phyloP scores from a whole-genome alignment of 331 rosid genomes.

The Erythrophleum ivorense region DNA sequence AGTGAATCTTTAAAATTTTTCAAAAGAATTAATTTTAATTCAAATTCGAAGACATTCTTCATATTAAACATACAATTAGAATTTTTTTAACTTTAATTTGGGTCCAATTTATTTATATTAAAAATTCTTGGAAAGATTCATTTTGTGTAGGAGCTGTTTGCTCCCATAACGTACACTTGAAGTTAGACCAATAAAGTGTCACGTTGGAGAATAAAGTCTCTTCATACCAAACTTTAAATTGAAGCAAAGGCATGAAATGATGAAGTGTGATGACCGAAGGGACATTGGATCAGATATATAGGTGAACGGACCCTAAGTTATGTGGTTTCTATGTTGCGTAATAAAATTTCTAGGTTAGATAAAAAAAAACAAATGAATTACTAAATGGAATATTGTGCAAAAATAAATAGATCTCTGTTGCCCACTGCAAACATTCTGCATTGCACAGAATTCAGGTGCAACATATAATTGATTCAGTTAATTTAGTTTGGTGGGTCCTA shows the following conservation, averaged over 20 bases:
- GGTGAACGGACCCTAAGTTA: no score
- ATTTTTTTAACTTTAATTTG: no score
- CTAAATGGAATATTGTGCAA: no score
- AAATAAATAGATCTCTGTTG: no score
- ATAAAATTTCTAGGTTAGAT: no score
- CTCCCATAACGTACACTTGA: conserved; percentile 26
- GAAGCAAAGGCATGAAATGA: conserved; percentile 42
- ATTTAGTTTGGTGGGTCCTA: conserved; percentile 48
- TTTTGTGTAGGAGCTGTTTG: background rate
- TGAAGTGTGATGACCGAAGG: conserved; percentile 32
- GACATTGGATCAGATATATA: background rate
- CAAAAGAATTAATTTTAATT: background rate
- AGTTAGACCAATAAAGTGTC: conserved; percentile 27
- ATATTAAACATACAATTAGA: background rate
- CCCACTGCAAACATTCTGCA: no score
- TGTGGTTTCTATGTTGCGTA: no score
- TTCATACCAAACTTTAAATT: conserved; percentile 35
- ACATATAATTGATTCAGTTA: background rate
- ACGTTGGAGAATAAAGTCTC: conserved; percentile 30
- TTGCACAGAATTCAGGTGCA: no score
- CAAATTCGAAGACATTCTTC: background rate
- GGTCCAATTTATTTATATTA: no score
- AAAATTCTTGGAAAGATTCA: background rate
- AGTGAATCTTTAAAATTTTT: background rate
- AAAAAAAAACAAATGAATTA: no score